Evolutionary conservation across 2,329 filamentous ascomycete genomes (phyloP).

Genomic region (Alternaria brassicae): DNA sequence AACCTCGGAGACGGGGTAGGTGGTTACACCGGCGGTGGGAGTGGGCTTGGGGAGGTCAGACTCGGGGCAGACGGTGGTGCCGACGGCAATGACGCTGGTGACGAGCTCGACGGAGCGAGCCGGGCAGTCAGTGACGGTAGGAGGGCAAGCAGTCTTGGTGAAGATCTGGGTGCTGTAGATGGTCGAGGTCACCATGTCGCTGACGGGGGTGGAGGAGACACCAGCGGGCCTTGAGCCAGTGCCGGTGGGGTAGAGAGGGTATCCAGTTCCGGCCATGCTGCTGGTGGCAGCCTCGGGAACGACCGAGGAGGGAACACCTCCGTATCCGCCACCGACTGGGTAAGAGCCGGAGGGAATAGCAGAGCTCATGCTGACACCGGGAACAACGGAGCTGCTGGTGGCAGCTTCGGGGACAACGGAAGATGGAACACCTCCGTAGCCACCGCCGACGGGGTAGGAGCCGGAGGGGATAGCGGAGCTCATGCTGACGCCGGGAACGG

Average conservation of each 20-base stretch:
- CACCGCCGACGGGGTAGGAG: not conserved
- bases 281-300: slow-evolving; percentile 11
- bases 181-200: slow-evolving; percentile 49
- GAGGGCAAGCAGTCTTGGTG: slow-evolving; percentile 33
- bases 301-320: not conserved
- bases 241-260: slow-evolving; percentile 33
- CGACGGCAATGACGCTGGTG: slow-evolving; percentile 51
- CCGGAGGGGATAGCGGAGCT: slow-evolving; percentile 34
- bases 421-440: not conserved
- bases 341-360: slow-evolving; percentile 31
- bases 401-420: slow-evolving; percentile 7
- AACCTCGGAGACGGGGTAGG: slow-evolving; percentile 35
- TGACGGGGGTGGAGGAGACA: slow-evolving; percentile 46
- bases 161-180: slow-evolving; percentile 55
- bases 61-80: slow-evolving; percentile 55
- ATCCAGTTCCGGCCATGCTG: slow-evolving; percentile 14
- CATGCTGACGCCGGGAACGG: slow-evolving; percentile 18
- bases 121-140: slow-evolving; percentile 16
- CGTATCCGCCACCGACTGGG: slow-evolving; percentile 1
- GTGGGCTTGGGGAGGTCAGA: slow-evolving; percentile 23
- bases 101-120: slow-evolving; percentile 42
- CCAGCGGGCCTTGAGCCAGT: slow-evolving; percentile 41
- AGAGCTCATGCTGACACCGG: slow-evolving; percentile 25
- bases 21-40: slow-evolving; percentile 24
- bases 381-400: slow-evolving; percentile 1